Percentiles rank a stretch among this genome's conserved stretches.
Conservation (phyloP, 2,329 filamentous ascomycete genomes). For the Ramichloridium luteum region DNA sequence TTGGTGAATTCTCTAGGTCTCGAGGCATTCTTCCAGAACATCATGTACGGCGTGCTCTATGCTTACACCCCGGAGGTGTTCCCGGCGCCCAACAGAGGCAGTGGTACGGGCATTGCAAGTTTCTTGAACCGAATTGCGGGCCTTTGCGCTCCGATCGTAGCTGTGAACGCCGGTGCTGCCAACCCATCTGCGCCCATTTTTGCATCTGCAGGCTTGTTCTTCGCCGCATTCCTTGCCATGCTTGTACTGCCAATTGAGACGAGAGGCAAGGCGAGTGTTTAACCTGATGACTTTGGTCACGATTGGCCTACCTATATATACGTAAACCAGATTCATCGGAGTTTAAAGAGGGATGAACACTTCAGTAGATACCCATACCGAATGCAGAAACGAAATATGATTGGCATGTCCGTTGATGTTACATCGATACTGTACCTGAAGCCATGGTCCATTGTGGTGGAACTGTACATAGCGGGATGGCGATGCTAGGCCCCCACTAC, state of each 20-base stretch:
- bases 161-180: constrained; percentile 31
- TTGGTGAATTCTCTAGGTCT: too few relatives aligned
- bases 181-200: constrained; percentile 33
- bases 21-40: constrained; percentile 60
- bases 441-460: too few relatives aligned
- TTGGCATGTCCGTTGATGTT: too few relatives aligned
- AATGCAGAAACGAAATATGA: too few relatives aligned
- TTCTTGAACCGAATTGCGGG: constrained; percentile 59
- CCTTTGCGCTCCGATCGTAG: constrained; percentile 56
- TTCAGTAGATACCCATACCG: too few relatives aligned
- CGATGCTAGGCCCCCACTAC: too few relatives aligned
- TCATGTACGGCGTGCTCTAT: constrained; percentile 67
- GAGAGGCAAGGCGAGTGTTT: constrained; percentile 31
- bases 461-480: too few relatives aligned
- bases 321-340: too few relatives aligned
- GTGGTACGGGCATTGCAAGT: constrained; percentile 59
- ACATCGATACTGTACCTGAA: too few relatives aligned
- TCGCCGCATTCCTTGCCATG: constrained; percentile 33
- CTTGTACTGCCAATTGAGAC: constrained; percentile 33
- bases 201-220: constrained; percentile 31
- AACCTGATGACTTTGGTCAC: too few relatives aligned
- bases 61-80: constrained; percentile 69
- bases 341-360: too few relatives aligned
- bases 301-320: background rate
- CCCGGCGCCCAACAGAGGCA: constrained; percentile 58